These are phyloP conservation scores for Lachancea quebecensis DNA, from an alignment of 805 yeast species.

Conservation along the genomic window DNA sequence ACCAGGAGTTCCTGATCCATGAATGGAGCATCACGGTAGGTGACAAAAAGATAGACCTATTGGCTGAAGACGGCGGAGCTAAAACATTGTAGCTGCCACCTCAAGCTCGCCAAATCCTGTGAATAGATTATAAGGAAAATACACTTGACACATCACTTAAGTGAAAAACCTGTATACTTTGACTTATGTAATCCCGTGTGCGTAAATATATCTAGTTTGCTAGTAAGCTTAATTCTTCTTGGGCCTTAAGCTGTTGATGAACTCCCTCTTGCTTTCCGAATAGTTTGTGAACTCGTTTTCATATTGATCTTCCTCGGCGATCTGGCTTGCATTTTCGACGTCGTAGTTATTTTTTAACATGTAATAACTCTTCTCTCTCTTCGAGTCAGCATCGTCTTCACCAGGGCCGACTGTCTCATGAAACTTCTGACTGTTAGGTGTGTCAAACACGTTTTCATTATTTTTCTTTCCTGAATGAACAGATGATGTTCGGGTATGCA, in stretches of 20 bases:
- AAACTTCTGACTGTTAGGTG: constrained; percentile 16
- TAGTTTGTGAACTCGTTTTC: constrained; percentile 43
- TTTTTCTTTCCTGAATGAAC: constrained; percentile 20
- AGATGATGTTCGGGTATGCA: constrained; percentile 24
- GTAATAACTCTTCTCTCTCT: constrained; percentile 17
- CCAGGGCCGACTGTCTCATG: neutral
- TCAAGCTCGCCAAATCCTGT: neutral
- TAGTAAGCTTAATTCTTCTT: constrained; percentile 14
- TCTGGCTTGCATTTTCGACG: constrained; percentile 26
- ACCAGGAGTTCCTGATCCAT: constrained; percentile 49
- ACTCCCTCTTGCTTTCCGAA: constrained; percentile 37
- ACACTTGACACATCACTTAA: neutral
- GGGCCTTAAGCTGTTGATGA: constrained; percentile 37
- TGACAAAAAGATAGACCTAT: constrained; percentile 40
- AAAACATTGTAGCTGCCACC: constrained; percentile 11
- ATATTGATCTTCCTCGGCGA: constrained; percentile 39
- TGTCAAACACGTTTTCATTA: constrained; percentile 21
- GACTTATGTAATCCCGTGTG: neutral
- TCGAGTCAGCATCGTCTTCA: constrained; percentile 5
- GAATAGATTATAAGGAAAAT: neutral
- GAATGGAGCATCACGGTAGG: constrained; percentile 56
- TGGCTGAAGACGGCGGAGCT: constrained; percentile 38
- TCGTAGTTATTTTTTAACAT: constrained; percentile 32
- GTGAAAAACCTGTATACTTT: neutral
- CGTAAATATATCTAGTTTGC: neutral